phyloP scores from a whole-genome alignment of 495 filamentous ascomycete genomes.

The Ramalina intermedia region DNA sequence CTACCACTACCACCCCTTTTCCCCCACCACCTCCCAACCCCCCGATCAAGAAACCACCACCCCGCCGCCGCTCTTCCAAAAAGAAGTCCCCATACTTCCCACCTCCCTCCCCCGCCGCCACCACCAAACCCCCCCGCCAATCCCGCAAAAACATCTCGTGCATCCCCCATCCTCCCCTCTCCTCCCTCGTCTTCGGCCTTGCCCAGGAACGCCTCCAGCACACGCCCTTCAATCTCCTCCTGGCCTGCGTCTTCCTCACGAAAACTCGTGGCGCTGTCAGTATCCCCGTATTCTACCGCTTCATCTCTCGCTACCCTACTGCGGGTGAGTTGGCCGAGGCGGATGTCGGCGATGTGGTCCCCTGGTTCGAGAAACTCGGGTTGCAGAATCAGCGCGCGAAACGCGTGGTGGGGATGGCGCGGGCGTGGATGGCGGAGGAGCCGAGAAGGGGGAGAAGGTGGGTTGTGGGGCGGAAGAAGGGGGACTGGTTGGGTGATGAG shows the following conservation, averaged over 20 bases:
- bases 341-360: conserved; percentile 37
- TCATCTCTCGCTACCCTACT: conserved; percentile 56
- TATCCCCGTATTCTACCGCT: conserved; percentile 56
- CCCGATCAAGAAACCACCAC: background rate
- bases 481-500: conserved; percentile 31
- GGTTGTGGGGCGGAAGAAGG: conserved; percentile 36
- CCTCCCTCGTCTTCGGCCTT: conserved; percentile 51
- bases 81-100: conserved; percentile 29
- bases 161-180: conserved; percentile 57
- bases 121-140: conserved; percentile 25
- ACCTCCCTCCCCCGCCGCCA: background rate
- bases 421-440: conserved; percentile 47
- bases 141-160: conserved; percentile 40
- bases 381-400: conserved; percentile 50
- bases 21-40: background rate
- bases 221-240: conserved; percentile 56
- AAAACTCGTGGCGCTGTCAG: conserved; percentile 60
- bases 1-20: background rate
- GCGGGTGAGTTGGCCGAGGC: conserved; percentile 49
- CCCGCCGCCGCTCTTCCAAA: conserved; percentile 2
- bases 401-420: conserved; percentile 52
- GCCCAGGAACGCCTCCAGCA: conserved; percentile 67
- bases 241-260: conserved; percentile 74
- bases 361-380: conserved; percentile 57
- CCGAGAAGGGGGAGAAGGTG: conserved; percentile 46